phyloP scores from a whole-genome alignment of 2,329 filamentous ascomycete species.

The Metarhizium guizhouense region DNA sequence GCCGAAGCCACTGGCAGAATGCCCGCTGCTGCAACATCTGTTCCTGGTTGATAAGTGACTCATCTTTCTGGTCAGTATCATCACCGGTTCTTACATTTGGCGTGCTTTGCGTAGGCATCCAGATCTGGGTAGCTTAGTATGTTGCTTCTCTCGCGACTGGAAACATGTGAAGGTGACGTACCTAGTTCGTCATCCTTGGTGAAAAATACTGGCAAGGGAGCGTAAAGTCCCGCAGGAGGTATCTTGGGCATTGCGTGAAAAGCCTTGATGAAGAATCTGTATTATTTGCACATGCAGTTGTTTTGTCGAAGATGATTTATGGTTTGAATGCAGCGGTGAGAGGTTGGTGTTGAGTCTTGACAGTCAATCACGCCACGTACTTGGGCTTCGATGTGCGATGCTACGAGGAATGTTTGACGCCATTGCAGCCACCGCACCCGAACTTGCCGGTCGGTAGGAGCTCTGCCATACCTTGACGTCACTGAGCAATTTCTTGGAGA shows the following conservation, averaged over 20 bases:
- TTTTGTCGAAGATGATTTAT: no score
- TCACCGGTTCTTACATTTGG: neutral
- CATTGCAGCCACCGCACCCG: neutral
- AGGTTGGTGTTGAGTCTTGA: neutral
- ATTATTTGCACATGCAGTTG: no score
- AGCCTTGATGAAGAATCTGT: neutral
- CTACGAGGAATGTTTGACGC: neutral
- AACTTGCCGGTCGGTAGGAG: neutral
- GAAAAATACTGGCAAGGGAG: neutral
- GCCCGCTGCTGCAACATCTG: neutral
- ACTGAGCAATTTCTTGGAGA: no score
- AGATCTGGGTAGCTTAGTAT: neutral
- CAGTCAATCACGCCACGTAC: neutral
- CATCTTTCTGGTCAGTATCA: rapidly evolving
- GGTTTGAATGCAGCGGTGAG: no score
- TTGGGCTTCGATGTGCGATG: neutral
- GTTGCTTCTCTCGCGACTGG: neutral
- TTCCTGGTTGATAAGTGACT: neutral
- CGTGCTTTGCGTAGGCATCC: neutral
- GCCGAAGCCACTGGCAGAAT: neutral
- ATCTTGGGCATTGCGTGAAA: neutral
- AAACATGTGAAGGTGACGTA: neutral
- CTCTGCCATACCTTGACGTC: no score
- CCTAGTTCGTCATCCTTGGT: neutral
- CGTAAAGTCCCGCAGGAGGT: neutral